Conservation (phyloP, 352 stramenopile genomes). For the Pythium coloratum region DNA sequence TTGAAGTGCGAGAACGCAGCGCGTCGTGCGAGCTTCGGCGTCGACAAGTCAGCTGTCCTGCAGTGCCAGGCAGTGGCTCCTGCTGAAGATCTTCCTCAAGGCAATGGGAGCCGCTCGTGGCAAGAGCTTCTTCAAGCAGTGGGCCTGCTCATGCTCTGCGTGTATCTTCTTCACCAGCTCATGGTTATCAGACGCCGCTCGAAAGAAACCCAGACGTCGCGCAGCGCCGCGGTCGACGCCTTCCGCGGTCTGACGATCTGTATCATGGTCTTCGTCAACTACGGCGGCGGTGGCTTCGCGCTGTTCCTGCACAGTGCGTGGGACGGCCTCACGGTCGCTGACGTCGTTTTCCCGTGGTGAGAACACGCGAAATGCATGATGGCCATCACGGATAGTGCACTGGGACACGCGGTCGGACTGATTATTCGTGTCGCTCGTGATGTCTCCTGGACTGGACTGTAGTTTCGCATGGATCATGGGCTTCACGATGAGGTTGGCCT, state of each 20-base stretch:
- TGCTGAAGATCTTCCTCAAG: neutral
- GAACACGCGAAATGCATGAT: neutral
- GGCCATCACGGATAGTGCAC: neutral
- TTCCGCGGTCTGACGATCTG: constrained; percentile 77
- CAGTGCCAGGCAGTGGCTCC: neutral
- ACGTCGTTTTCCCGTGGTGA: constrained; percentile 80
- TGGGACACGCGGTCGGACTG: neutral
- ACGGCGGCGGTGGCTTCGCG: constrained; percentile 68
- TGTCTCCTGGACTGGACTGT: neutral
- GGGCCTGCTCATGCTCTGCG: neutral
- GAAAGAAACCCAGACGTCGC: constrained; percentile 10
- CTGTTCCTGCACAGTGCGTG: constrained; percentile 73
- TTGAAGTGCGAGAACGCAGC: constrained; percentile 6
- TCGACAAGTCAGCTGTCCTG: neutral
- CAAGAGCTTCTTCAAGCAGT: neutral
- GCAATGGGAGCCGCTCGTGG: neutral
- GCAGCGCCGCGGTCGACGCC: constrained; percentile 52
- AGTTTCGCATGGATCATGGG: constrained; percentile 89
- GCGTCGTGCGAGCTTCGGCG: neutral
- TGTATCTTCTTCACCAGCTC: neutral
- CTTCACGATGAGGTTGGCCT: constrained; percentile 34
- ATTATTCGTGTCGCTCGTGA: neutral
- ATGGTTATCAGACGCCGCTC: neutral
- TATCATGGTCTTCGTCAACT: constrained; percentile 89
- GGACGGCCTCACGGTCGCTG: constrained; percentile 75